These are phyloP conservation scores for Macrolepiota fuliginosa DNA, from an alignment of 768 basidiomycete species.

Conservation along the genomic window DNA sequence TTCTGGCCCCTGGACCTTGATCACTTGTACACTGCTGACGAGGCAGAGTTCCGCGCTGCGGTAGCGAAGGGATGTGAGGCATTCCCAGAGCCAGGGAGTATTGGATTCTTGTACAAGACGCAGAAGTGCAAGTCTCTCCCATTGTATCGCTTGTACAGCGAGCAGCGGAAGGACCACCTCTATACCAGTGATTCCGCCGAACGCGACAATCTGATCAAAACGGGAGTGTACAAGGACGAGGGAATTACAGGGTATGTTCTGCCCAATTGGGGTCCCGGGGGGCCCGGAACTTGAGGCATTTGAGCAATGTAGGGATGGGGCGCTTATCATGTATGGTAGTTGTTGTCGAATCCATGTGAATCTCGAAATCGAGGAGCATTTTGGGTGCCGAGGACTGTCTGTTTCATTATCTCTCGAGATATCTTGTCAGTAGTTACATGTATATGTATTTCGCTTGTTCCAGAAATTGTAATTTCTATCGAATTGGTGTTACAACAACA, in stretches of 20 bases:
- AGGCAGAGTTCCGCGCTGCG: background rate
- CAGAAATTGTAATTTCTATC: too few relatives aligned
- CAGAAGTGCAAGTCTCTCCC: background rate
- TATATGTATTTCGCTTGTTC: too few relatives aligned
- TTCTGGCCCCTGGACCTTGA: background rate
- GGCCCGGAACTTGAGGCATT: background rate
- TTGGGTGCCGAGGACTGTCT: too few relatives aligned
- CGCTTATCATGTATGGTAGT: too few relatives aligned
- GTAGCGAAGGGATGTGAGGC: background rate
- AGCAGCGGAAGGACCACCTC: background rate
- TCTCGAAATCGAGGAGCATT: too few relatives aligned
- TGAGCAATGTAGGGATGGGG: too few relatives aligned
- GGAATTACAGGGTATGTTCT: background rate
- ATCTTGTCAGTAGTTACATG: too few relatives aligned
- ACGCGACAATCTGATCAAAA: slow-evolving; percentile 1
- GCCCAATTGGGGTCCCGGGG: background rate
- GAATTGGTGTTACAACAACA: too few relatives aligned
- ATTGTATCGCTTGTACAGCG: slow-evolving; percentile 4
- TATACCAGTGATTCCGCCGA: background rate
- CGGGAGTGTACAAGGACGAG: background rate
- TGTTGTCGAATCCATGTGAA: too few relatives aligned
- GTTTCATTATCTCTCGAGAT: too few relatives aligned
- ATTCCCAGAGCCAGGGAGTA: background rate
- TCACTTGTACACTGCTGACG: slow-evolving; percentile 3
- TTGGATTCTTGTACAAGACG: background rate